A percentile compares a stretch with the other conserved stretches of the same genome.
Evolutionary conservation across 306 rosid genomes (phyloP).

Genomic region (Senna tora): DNA sequence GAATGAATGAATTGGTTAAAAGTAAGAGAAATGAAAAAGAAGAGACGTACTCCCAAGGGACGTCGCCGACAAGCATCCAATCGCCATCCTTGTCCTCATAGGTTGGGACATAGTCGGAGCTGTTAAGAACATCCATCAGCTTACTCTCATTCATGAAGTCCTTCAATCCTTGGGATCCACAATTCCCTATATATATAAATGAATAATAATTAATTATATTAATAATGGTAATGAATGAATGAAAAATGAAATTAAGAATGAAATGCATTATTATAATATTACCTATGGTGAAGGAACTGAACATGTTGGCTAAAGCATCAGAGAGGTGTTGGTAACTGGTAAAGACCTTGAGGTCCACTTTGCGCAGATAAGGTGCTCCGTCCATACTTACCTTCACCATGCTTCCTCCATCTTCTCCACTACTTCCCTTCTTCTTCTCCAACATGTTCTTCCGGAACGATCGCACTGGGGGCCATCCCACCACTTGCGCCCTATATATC

Average conservation of each 20-base stretch:
- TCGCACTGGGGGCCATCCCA: conserved; percentile 98
- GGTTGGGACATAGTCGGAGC: conserved; percentile 84
- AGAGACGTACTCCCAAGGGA: conserved; percentile 84
- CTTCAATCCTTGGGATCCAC: conserved; percentile 84
- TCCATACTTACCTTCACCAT: conserved; percentile 94
- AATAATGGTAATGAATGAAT: too few relatives aligned
- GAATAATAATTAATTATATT: too few relatives aligned
- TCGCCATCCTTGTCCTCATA: conserved; percentile 97
- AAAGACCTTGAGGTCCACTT: conserved; percentile 72
- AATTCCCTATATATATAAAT: conserved; percentile 50
- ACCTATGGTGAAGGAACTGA: conserved; percentile 19
- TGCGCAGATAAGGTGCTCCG: conserved; percentile 97
- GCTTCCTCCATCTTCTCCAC: conserved; percentile 7
- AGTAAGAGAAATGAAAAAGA: neutral
- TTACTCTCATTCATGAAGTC: conserved; percentile 91
- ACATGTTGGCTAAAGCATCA: conserved; percentile 81
- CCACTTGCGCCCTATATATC: conserved; percentile 73
- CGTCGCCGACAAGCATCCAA: conserved; percentile 99
- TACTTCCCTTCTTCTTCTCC: conserved; percentile 50
- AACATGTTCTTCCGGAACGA: conserved; percentile 76
- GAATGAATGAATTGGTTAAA: too few relatives aligned
- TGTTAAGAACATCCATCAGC: conserved; percentile 79
- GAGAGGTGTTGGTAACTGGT: conserved; percentile 72
- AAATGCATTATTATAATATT: too few relatives aligned
- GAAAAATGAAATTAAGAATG: too few relatives aligned